Evolutionary conservation across 805 yeast genomes (phyloP), one percentile per base, ranked within the genome.

Genomic region (Scheffersomyces coipomensis): DNA sequence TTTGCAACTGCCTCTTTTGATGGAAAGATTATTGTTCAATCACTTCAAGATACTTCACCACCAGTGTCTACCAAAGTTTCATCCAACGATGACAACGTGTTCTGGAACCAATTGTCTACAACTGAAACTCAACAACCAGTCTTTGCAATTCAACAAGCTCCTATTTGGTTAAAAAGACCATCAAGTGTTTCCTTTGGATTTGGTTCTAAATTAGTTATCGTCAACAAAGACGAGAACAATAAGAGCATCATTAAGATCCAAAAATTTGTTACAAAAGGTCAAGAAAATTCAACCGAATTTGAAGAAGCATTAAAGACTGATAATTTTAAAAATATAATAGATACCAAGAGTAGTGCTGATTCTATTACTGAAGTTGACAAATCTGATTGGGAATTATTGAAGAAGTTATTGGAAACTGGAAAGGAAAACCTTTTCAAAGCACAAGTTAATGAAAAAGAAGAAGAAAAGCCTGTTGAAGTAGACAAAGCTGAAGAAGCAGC

Each of bases 1-100:
- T 86, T 93, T 68, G 96, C 96, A 4, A 76, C 86, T 40, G 87
- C 95, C 17, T 83, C 96, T 4, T 86, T 86, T 50, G 97, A 88
- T 60, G 90, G 93, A 46, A 86, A 81, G 60, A 74, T 91, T 41
- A 64, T 76, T 38, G 74, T 91, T 26, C 97, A 90, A 64, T 77
- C 96, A 17, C 68, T 93, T 45, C 99, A 93, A 66, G 96, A 90
- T 58, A 83, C 93, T 7, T 71, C 81, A 15, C 79, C 83, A 15
- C 79, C 83, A 15, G 73, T 68, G 7, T 55, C 74, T 2, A 56
- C 66, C 22, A 66, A 72, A 47, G 69, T 70, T 12, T 47, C 75
- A 13, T 33, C 43, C 9, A 59, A 68, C 34, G 68, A 69, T 37
- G 95, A 86, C 53, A 80, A 79, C 35, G 96, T 86, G 45, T 91